Percentiles rank a stretch among this genome's conserved stretches.
Evolutionary conservation across 1,139 yeast genomes (phyloP).

Genomic region (Magnusiomyces magnusii): DNA sequence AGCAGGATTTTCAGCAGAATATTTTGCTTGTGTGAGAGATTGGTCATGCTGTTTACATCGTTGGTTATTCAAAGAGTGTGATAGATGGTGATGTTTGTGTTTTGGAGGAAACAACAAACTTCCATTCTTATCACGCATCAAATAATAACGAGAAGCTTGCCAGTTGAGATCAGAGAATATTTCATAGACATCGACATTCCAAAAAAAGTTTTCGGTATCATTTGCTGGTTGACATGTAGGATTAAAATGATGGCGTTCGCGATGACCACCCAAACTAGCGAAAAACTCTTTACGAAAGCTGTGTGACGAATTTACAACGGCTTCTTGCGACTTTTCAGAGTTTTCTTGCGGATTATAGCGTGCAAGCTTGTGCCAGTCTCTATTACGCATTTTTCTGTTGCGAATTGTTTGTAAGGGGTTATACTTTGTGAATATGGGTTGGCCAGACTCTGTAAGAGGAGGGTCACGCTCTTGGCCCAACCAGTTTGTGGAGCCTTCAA

Average conservation of each 20-base stretch:
- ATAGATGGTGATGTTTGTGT: too few relatives aligned
- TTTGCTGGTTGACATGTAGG: not conserved
- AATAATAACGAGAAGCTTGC: slow-evolving; percentile 61
- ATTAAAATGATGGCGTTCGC: not conserved
- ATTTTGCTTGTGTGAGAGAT: too few relatives aligned
- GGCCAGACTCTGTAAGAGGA: not conserved
- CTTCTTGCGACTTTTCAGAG: too few relatives aligned
- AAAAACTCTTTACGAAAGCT: not conserved
- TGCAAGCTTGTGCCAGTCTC: not conserved
- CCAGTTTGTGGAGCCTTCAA: slow-evolving; percentile 2
- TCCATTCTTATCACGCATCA: slow-evolving; percentile 48
- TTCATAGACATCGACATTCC: slow-evolving; percentile 37
- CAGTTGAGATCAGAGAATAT: slow-evolving; percentile 54
- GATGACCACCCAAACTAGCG: not conserved
- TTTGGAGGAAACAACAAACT: slow-evolving; percentile 46
- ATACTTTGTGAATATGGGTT: slow-evolving; percentile 1
- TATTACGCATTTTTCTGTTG: not conserved
- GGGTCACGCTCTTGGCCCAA: not conserved
- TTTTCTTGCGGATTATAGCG: not conserved
- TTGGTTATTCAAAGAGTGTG: too few relatives aligned
- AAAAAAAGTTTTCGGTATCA: slow-evolving; percentile 12
- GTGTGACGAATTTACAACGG: not conserved
- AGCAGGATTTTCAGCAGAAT: too few relatives aligned
- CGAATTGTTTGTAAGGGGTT: slow-evolving; percentile 9
- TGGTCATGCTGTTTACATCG: too few relatives aligned